Percentiles rank a stretch among this genome's conserved stretches.
These are phyloP conservation scores for Fusarium euwallaceae DNA, from an alignment of 2,329 filamentous ascomycete genomes.

Conservation along the genomic window DNA sequence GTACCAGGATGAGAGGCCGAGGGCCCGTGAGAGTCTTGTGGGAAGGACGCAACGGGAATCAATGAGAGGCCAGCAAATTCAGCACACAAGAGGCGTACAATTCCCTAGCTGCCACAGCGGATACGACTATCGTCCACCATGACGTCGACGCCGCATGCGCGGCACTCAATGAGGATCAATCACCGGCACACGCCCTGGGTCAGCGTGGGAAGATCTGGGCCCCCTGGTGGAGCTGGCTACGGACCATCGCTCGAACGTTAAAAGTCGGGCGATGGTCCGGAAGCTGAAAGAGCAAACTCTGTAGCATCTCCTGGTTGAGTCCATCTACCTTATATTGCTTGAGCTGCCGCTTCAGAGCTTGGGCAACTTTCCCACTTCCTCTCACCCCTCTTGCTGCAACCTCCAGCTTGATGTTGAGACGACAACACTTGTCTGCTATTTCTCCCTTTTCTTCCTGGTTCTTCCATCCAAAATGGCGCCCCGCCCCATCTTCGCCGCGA, in stretches of 20 bases:
- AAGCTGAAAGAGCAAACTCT: constrained; percentile 39
- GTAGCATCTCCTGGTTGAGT: constrained; percentile 19
- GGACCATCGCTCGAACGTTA: constrained; percentile 46
- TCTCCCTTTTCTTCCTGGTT: constrained; percentile 48
- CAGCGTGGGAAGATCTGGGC: constrained; percentile 41
- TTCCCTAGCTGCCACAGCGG: constrained; percentile 34
- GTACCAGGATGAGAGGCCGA: constrained; percentile 31
- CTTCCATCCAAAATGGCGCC: constrained; percentile 69
- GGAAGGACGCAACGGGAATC: constrained; percentile 34
- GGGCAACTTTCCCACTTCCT: constrained; percentile 19
- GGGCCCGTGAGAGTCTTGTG: constrained; percentile 30
- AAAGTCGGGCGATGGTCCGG: constrained; percentile 46
- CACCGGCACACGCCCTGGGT: constrained; percentile 39
- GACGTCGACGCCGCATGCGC: constrained; percentile 45
- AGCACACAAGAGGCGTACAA: constrained; percentile 34
- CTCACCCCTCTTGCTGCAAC: constrained; percentile 30
- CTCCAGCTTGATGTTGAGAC: constrained; percentile 44
- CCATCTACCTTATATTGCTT: constrained; percentile 37
- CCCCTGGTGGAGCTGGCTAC: constrained; percentile 35
- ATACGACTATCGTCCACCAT: constrained; percentile 40
- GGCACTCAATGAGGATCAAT: constrained; percentile 43
- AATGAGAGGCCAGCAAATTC: constrained; percentile 37
- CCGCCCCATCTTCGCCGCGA: constrained; percentile 87
- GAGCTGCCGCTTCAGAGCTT: constrained; percentile 23
- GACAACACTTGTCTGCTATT: constrained; percentile 45